Evolutionary conservation across 1,139 yeast species (phyloP), one percentile per base, ranked within the genome.

Genomic region (Suzukiozyma palmioleophila): DNA sequence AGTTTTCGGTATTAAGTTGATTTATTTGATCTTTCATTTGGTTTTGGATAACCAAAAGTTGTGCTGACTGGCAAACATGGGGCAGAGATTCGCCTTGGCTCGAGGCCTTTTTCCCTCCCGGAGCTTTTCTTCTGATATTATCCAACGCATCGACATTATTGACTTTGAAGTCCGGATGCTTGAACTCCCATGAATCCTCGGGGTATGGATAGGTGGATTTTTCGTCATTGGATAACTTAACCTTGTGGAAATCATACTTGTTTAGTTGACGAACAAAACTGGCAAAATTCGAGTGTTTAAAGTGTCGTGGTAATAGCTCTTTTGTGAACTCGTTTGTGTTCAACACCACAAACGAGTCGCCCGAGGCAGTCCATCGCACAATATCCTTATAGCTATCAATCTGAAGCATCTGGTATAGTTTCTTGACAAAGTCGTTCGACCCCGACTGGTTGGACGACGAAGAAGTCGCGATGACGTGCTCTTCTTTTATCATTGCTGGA

Each of bases 171-270:
- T 82, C 89, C 0, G 96, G 95, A 58, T 92, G 97, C 56, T 81
- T 81, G 65, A 92, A 92, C 57, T 90, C 97, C 97, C 97, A 92
- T 16, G 92, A 82, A 56, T 83, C 82, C 44, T 85, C 94, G 30
- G 90, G 88, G 51, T 82, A 84, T 39, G 77, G 75, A 45, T 69
- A 67, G 35, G 66, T 66, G 45, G 64, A 69, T 43, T 70, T 70
- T 41, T 77, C 80, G 50, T 79, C 75, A 68, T 59, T 60, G 77
- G 61, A 66, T 48, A 73, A 74, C 64, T 79, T 83, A 47, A 92
- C 95, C 63, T 92, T 92, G 64, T 92, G 97, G 74, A 95, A 92
- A 52, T 94, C 98, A 56, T 92, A 92, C 70, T 92, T 90, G 69
- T 92, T 92, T 52, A 92, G 69, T 58, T 90, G 97, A 41, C 97